Conservation (phyloP, 768 basidiomycete species). For the Cyclocybe aegerita region DNA sequence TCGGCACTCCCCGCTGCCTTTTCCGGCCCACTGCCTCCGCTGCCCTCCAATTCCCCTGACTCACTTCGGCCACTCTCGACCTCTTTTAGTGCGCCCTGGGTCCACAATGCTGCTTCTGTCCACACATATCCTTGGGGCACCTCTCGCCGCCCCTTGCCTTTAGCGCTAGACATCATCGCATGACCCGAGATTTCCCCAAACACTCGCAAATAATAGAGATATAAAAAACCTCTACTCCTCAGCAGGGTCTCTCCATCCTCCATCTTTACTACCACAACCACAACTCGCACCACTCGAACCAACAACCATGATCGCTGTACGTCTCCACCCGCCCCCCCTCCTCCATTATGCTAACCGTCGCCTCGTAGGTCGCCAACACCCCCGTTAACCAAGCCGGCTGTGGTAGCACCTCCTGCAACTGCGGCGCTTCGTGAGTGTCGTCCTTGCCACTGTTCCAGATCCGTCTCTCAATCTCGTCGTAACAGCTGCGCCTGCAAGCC, state of each 20-base stretch:
- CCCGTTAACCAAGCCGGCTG: slow-evolving; percentile 47
- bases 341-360: slow-evolving; percentile 5
- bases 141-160: background rate
- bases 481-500: slow-evolving; percentile 59
- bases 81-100: background rate
- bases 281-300: slow-evolving; percentile 10
- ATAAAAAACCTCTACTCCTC: slow-evolving; percentile 3
- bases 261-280: slow-evolving; percentile 11
- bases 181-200: slow-evolving; percentile 15
- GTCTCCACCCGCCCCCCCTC: slow-evolving; percentile 14
- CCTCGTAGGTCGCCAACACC: slow-evolving; percentile 29
- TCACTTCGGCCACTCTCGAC: slow-evolving; percentile 7
- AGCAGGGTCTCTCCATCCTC: background rate
- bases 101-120: background rate
- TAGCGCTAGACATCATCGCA: slow-evolving; percentile 1
- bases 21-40: too few species aligned
- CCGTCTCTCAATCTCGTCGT: background rate
- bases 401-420: slow-evolving; percentile 48
- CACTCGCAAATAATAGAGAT: slow-evolving; percentile 17
- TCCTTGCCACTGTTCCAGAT: slow-evolving; percentile 1
- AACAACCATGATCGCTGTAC: slow-evolving; percentile 39
- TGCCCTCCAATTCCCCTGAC: background rate
- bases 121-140: too few species aligned
- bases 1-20: slow-evolving; percentile 28
- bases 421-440: slow-evolving; percentile 44